Conservation (phyloP, 176 grass and related monocot species). For the Cenchrus purpureus region DNA sequence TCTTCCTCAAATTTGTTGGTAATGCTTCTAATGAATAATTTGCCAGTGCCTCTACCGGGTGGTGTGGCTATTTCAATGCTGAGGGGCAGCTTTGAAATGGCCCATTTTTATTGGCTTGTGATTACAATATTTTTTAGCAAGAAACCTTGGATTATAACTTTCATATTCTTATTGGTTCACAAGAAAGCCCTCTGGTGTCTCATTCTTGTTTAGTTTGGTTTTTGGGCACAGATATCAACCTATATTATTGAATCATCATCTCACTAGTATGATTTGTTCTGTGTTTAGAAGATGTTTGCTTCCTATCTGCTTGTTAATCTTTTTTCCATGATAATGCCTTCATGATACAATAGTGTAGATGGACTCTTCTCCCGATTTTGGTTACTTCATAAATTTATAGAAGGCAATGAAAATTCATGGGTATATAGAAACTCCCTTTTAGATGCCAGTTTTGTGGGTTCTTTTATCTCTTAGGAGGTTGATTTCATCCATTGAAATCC, state of each 20-base stretch:
- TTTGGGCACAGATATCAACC: background rate
- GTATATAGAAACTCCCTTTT: background rate
- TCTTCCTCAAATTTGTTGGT: background rate
- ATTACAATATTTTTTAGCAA: background rate
- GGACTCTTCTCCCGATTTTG: background rate
- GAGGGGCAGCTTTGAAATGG: background rate
- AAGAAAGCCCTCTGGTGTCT: background rate
- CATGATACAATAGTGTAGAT: background rate
- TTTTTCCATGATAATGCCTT: background rate
- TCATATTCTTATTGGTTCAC: background rate
- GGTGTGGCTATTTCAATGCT: background rate
- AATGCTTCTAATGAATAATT: background rate
- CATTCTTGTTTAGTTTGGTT: background rate
- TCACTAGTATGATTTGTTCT: background rate
- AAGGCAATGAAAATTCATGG: background rate
- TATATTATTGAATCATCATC: background rate
- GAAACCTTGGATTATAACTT: background rate
- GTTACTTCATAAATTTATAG: conserved; percentile 6
- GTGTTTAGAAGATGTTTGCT: background rate
- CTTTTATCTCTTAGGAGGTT: background rate
- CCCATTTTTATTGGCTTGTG: background rate
- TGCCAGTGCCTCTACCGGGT: background rate
- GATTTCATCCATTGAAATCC: background rate
- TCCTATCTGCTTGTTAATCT: background rate
- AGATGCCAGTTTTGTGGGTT: background rate